phyloP scores from a whole-genome alignment of 345 rosid genomes.

The Hypericum perforatum region DNA sequence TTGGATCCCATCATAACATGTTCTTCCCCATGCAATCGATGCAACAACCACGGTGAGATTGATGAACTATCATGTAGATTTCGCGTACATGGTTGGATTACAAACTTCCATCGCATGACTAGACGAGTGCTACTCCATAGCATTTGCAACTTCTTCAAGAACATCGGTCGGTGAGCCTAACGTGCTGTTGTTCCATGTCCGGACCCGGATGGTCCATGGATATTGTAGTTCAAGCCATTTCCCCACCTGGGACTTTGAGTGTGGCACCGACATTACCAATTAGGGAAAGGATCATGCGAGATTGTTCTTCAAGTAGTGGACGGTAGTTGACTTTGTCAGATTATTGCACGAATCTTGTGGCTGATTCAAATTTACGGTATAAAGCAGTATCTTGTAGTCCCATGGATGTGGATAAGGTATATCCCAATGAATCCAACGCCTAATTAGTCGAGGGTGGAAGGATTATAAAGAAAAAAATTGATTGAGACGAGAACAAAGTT shows the following conservation, averaged over 20 bases:
- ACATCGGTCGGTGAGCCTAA: constrained; percentile 12
- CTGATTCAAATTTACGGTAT: too few relatives aligned
- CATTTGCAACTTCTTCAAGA: constrained; percentile 15
- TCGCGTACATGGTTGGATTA: too few relatives aligned
- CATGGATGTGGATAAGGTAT: too few relatives aligned
- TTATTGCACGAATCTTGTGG: constrained; percentile 13
- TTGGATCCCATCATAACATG: constrained; percentile 29
- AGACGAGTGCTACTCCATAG: constrained; percentile 20
- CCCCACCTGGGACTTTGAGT: constrained; percentile 2
- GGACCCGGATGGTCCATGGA: background rate
- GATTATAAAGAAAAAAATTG: too few relatives aligned
- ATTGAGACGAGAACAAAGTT: too few relatives aligned
- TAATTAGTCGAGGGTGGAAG: too few relatives aligned
- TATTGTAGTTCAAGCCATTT: constrained; percentile 9
- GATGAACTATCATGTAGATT: background rate
- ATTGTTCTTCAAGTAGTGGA: constrained; percentile 6
- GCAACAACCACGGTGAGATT: constrained; percentile 24
- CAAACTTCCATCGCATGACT: constrained; percentile 5
- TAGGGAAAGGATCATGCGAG: constrained; percentile 8
- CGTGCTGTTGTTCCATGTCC: constrained; percentile 24
- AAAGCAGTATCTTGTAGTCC: too few relatives aligned
- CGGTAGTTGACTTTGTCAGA: constrained; percentile 10
- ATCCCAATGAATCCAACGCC: too few relatives aligned
- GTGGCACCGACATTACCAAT: constrained; percentile 7
- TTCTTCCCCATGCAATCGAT: constrained; percentile 35